Evolutionary conservation across 148 eudicot species (phyloP).

Genomic region (Cornus controversa): DNA sequence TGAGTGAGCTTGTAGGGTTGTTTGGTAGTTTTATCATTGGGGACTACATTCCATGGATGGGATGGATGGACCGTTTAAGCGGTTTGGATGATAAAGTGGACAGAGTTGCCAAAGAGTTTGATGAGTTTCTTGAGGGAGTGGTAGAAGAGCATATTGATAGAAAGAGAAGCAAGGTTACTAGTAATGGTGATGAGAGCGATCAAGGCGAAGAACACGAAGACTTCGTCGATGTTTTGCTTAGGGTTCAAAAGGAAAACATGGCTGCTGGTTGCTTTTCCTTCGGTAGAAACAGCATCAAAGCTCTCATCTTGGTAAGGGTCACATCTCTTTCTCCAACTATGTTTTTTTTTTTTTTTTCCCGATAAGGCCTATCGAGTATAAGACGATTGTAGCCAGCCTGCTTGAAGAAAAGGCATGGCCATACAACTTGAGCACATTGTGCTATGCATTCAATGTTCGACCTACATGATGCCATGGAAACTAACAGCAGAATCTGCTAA

Average conservation of each 20-base stretch:
- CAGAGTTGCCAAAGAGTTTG: conserved; percentile 36
- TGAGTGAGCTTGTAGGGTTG: not conserved
- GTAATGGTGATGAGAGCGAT: not conserved
- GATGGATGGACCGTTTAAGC: conserved; percentile 32
- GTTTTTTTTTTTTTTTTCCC: not conserved
- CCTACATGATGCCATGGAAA: too few relatives aligned
- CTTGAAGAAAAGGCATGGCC: too few relatives aligned
- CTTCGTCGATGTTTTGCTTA: conserved; percentile 45
- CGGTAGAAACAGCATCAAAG: conserved; percentile 36
- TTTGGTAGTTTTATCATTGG: conserved; percentile 33
- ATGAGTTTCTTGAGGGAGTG: conserved; percentile 36
- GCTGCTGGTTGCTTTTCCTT: conserved; percentile 15
- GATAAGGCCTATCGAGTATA: too few relatives aligned
- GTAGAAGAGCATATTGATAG: conserved; percentile 26
- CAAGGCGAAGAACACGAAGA: conserved; percentile 16
- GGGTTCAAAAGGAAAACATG: conserved; percentile 25
- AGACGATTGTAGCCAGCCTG: too few relatives aligned
- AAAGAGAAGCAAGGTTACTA: not conserved
- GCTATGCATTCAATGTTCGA: too few relatives aligned
- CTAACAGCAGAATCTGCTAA: too few relatives aligned
- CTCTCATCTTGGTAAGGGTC: conserved; percentile 37
- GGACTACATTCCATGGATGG: conserved; percentile 43
- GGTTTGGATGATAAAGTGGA: conserved; percentile 35
- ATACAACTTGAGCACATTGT: too few relatives aligned
- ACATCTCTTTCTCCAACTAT: not conserved